Percentiles rank a stretch among this genome's conserved stretches.
Conservation (phyloP, 1,139 yeast species). For the Pichia sp. region DNA sequence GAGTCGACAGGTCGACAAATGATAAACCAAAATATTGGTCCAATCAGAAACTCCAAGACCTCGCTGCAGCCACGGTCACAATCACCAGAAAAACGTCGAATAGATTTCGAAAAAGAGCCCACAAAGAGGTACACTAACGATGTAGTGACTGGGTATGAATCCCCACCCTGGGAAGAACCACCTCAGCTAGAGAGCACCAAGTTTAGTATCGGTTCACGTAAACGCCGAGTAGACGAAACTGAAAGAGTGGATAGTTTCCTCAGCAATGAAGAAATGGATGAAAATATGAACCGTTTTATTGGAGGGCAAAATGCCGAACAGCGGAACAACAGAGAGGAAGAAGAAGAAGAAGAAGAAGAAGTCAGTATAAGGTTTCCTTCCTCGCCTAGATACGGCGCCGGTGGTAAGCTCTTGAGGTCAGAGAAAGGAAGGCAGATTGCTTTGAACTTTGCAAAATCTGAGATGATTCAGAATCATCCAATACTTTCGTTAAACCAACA, state of each 20-base stretch:
- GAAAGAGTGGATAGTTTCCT: neutral
- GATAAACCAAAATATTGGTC: neutral
- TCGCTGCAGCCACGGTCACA: neutral
- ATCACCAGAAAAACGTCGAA: no score
- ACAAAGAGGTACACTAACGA: slow-evolving; percentile 7
- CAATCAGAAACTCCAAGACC: neutral
- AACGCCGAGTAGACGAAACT: neutral
- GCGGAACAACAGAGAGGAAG: neutral
- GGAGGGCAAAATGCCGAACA: neutral
- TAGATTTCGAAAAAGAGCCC: neutral
- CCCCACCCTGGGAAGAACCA: slow-evolving; percentile 24
- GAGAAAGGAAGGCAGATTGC: slow-evolving; percentile 20
- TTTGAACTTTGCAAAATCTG: slow-evolving; percentile 19
- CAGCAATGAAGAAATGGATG: neutral
- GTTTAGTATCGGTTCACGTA: slow-evolving; percentile 1
- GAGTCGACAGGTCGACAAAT: slow-evolving; percentile 10
- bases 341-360: slow-evolving; percentile 17
- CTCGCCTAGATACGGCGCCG: slow-evolving; percentile 37
- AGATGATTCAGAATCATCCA: slow-evolving; percentile 12
- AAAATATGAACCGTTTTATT: neutral
- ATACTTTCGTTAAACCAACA: slow-evolving; percentile 9
- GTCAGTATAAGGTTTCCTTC: slow-evolving; percentile 39
- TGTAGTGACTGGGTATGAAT: slow-evolving; percentile 14
- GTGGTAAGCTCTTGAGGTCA: slow-evolving; percentile 20
- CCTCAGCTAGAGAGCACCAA: slow-evolving; percentile 24